A percentile compares a stretch with the other conserved stretches of the same genome.
Conservation (phyloP, 148 eudicot species). For the Pouteria glomerata region DNA sequence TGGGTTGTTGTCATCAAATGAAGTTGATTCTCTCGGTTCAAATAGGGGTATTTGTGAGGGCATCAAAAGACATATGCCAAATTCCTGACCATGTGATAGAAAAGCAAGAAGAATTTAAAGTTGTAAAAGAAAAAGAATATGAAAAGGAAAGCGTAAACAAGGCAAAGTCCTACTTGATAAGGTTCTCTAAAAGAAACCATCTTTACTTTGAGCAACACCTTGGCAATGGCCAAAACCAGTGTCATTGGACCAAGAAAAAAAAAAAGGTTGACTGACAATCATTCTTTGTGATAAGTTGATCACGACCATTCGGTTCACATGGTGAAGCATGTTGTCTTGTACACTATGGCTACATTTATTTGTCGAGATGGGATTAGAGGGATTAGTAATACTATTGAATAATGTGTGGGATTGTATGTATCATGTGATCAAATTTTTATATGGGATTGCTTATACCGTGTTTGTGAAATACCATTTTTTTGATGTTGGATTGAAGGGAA, state of each 20-base stretch:
- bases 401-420: too few relatives aligned
- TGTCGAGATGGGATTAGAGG: too few relatives aligned
- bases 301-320: neutral
- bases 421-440: too few relatives aligned
- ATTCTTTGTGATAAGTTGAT: neutral
- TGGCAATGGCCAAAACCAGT: neutral
- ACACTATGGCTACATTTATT: too few relatives aligned
- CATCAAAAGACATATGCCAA: neutral
- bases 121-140: neutral
- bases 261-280: neutral
- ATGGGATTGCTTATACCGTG: too few relatives aligned
- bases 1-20: neutral
- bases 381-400: too few relatives aligned
- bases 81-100: constrained; percentile 1
- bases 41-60: neutral
- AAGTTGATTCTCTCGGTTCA: neutral
- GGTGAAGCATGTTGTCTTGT: neutral
- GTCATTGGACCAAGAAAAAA: neutral
- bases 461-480: too few relatives aligned
- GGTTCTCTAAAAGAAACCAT: constrained; percentile 5
- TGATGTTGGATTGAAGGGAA: too few relatives aligned
- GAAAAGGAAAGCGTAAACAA: constrained; percentile 3
- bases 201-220: constrained; percentile 2
- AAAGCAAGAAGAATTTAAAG: constrained; percentile 1
- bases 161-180: constrained; percentile 7